Percentiles rank a stretch among this genome's conserved stretches.
These are phyloP conservation scores for Fusarium albidum DNA, from an alignment of 2,329 filamentous ascomycete species.

Conservation along the genomic window DNA sequence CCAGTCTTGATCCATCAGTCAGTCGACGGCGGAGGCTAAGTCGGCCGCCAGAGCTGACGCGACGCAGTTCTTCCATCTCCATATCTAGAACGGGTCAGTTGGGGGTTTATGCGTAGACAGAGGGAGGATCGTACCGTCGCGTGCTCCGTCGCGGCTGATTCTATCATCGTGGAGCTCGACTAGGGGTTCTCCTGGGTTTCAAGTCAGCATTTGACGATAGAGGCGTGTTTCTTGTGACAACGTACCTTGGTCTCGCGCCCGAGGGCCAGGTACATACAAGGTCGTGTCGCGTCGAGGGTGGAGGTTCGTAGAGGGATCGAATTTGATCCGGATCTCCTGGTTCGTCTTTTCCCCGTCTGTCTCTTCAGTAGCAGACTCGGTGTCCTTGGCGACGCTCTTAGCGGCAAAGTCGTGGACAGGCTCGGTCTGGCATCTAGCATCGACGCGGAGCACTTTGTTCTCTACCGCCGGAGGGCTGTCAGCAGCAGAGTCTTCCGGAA, in stretches of 20 bases:
- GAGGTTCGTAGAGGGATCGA: slow-evolving; percentile 39
- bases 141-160: slow-evolving; percentile 32
- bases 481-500: slow-evolving; percentile 14
- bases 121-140: slow-evolving; percentile 14
- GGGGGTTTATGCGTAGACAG: not conserved
- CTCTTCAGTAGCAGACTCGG: not conserved
- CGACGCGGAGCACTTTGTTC: slow-evolving; percentile 12
- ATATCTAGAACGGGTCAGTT: slow-evolving; percentile 27
- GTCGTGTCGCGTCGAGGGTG: slow-evolving; percentile 38
- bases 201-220: slow-evolving; percentile 8
- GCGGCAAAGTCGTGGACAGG: slow-evolving; percentile 10
- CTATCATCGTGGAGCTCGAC: slow-evolving; percentile 37
- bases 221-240: not conserved
- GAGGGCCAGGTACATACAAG: slow-evolving; percentile 44
- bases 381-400: not conserved
- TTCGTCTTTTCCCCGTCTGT: slow-evolving; percentile 6
- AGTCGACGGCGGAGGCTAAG: slow-evolving; percentile 37
- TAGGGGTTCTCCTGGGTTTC: slow-evolving; percentile 36
- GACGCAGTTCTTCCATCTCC: slow-evolving; percentile 23
- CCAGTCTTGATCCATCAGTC: slow-evolving; percentile 35
- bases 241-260: slow-evolving; percentile 44
- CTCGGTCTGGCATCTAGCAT: slow-evolving; percentile 20
- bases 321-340: slow-evolving; percentile 36
- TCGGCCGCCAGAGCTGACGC: slow-evolving; percentile 15
- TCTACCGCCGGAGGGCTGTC: slow-evolving; percentile 6